Conservation (phyloP, 148 eudicot species). For the Vaccinium vitisidaea region DNA sequence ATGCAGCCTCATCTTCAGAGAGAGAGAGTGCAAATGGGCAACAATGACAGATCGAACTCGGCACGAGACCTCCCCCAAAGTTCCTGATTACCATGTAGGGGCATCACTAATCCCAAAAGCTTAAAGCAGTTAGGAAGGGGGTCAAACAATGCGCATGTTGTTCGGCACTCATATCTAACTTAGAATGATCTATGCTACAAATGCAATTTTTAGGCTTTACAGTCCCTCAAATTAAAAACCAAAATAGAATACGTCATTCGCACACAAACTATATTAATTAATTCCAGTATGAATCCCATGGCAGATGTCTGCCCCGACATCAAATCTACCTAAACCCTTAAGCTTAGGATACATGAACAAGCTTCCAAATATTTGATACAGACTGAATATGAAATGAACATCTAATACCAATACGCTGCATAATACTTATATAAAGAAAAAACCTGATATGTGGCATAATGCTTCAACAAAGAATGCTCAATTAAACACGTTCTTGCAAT, state of each 20-base stretch:
- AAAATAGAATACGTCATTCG: not conserved
- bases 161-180: not conserved
- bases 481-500: not conserved
- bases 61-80: not conserved
- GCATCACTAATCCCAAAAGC: not conserved
- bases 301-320: too few relatives aligned
- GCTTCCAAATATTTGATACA: not conserved
- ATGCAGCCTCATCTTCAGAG: not conserved
- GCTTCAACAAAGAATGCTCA: not conserved
- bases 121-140: not conserved
- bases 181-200: not conserved
- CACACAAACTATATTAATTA: not conserved
- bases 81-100: not conserved
- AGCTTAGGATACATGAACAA: not conserved
- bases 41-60: not conserved
- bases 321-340: too few relatives aligned
- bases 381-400: not conserved
- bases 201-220: not conserved
- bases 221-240: not conserved
- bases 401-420: not conserved
- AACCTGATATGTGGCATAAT: too few relatives aligned
- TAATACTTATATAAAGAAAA: too few relatives aligned
- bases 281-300: not conserved
- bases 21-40: not conserved
- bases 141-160: not conserved